phyloP scores from a whole-genome alignment of 495 filamentous ascomycete genomes.

The Xylaria curta region DNA sequence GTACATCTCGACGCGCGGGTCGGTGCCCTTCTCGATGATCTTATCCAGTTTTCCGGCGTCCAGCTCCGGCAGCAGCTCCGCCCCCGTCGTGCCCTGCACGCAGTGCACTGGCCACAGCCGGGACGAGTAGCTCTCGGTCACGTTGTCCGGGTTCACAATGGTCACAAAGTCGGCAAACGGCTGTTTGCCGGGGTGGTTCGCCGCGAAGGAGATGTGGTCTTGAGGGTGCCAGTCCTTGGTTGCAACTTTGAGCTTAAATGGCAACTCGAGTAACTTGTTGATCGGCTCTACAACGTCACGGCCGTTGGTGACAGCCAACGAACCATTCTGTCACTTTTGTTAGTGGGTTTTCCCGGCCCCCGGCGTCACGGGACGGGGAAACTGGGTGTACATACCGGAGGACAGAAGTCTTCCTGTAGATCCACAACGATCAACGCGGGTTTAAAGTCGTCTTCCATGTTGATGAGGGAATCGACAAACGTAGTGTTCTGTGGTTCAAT shows the following conservation, averaged over 20 bases:
- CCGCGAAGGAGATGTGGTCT: conserved; percentile 88
- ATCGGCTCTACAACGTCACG: conserved; percentile 71
- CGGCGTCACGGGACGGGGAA: neutral
- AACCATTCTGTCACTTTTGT: conserved; percentile 66
- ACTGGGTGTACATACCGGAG: conserved; percentile 67
- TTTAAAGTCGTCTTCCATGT: conserved; percentile 38
- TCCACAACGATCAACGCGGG: conserved; percentile 74
- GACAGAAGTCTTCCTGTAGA: conserved; percentile 96
- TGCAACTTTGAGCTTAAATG: conserved; percentile 76
- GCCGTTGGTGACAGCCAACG: conserved; percentile 77
- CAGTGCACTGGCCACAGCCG: conserved; percentile 92
- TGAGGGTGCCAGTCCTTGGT: conserved; percentile 90
- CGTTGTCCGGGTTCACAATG: conserved; percentile 72
- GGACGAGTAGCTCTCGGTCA: conserved; percentile 67
- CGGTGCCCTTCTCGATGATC: conserved; percentile 78
- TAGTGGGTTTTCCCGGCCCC: conserved; percentile 22
- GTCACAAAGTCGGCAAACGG: conserved; percentile 69
- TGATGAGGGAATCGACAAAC: neutral
- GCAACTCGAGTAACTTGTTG: conserved; percentile 75
- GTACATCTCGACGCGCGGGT: conserved; percentile 85
- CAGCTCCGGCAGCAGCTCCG: conserved; percentile 77
- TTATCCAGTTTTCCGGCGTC: conserved; percentile 63
- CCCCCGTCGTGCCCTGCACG: conserved; percentile 74
- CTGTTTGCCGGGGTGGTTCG: conserved; percentile 71
- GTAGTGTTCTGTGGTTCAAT: neutral